A percentile compares a stretch with the other conserved stretches of the same genome.
Evolutionary conservation across 2,329 filamentous ascomycete genomes (phyloP).

Genomic region (Botrytis hyacinthi): DNA sequence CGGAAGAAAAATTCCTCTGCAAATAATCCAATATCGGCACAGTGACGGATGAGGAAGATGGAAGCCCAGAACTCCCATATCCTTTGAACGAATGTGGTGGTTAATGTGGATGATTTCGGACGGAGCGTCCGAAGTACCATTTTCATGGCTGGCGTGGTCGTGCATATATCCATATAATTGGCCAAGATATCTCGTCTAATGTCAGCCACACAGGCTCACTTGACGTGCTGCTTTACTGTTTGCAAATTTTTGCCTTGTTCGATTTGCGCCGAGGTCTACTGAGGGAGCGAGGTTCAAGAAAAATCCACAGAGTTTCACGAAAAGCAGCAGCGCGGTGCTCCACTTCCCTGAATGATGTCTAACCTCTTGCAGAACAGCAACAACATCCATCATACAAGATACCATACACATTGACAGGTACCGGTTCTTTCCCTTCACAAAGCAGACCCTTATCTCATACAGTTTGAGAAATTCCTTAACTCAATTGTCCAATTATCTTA

Average conservation of each 20-base stretch:
- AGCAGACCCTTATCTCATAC: background rate
- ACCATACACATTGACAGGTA: background rate
- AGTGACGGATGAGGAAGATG: constrained; percentile 3
- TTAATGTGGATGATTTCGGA: constrained; percentile 6
- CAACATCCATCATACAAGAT: constrained; percentile 11
- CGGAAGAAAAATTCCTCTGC: constrained; percentile 6
- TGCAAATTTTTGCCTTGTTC: background rate
- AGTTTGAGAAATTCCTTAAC: background rate
- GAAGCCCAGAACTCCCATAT: background rate
- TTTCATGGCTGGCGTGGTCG: constrained; percentile 21
- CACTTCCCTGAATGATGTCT: background rate
- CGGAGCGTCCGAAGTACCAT: constrained; percentile 17
- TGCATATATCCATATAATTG: constrained; percentile 17
- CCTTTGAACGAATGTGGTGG: constrained; percentile 1
- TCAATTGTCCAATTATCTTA: constrained; percentile 2
- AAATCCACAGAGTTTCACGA: background rate
- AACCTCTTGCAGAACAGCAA: constrained; percentile 7
- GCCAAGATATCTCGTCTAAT: constrained; percentile 11
- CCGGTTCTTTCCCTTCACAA: background rate
- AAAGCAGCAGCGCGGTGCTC: constrained; percentile 12
- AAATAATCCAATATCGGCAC: background rate
- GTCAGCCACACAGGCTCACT: constrained; percentile 11
- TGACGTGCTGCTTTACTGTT: constrained; percentile 15
- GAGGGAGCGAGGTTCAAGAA: constrained; percentile 4
- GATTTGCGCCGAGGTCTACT: constrained; percentile 3